phyloP scores from a whole-genome alignment of 306 rosid genomes.

The Alnus glutinosa region DNA sequence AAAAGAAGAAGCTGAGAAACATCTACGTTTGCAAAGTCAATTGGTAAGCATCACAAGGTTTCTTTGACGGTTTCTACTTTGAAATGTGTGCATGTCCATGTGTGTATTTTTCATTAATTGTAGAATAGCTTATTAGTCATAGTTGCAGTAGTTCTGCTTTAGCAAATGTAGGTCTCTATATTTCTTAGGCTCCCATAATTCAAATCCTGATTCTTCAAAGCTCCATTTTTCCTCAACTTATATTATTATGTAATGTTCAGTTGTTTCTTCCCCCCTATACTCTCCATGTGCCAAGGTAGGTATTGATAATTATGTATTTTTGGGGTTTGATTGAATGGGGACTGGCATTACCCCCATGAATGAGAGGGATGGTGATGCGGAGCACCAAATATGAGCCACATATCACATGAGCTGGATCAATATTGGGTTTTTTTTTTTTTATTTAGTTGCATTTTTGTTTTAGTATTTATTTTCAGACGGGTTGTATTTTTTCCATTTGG shows the following conservation, averaged over 20 bases:
- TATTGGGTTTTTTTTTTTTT: too few species aligned
- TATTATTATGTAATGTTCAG: not conserved
- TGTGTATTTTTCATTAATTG: not conserved
- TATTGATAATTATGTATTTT: not conserved
- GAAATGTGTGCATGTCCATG: conserved; percentile 3
- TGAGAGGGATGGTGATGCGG: too few species aligned
- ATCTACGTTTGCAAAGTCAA: conserved; percentile 73
- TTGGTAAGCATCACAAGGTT: conserved; percentile 48
- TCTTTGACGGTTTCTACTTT: conserved; percentile 17
- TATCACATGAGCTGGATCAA: too few species aligned
- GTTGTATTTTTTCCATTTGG: too few species aligned
- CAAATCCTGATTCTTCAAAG: not conserved
- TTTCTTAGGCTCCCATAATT: not conserved
- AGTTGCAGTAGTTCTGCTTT: not conserved
- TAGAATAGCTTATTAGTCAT: not conserved
- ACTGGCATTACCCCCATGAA: not conserved
- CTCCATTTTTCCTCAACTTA: not conserved
- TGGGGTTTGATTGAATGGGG: not conserved
- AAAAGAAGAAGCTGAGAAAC: conserved; percentile 96
- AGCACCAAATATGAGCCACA: too few species aligned
- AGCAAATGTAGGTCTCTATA: not conserved
- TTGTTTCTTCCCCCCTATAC: not conserved
- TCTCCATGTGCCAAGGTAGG: not conserved
- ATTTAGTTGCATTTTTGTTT: too few species aligned
- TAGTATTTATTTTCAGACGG: too few species aligned